Evolutionary conservation across 2,329 filamentous ascomycete genomes (phyloP), one percentile per base, ranked within the genome.

Genomic region (Aureobasidium pullulans): DNA sequence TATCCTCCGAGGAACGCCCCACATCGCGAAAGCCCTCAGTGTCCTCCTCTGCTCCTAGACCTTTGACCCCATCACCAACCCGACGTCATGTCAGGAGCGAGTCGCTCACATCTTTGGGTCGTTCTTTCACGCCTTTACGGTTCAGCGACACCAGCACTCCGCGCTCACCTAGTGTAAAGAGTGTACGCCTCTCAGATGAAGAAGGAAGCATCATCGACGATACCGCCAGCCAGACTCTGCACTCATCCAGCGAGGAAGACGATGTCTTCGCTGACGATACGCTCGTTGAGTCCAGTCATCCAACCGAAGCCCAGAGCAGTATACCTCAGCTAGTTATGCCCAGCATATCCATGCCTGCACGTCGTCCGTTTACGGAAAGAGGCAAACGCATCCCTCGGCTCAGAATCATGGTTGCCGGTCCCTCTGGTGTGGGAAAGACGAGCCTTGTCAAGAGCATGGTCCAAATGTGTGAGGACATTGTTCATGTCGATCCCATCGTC

Each of bases 321-420:
- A 68, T 75, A 42, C 87, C 88, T 28, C 92, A 97, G 72, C 81
- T 99, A n/a, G 89, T 99, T 62, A 99, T 99, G 94, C 94, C 94
- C 5, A 96, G 91, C 69, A 87, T 99, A 67, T 86, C 84, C 62
- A 94, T 99, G 83, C 93, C 94, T 3, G 88, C 84, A 62, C 85
- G 94, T 52, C 82, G 91, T 54, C 92, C 92, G 0, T 97, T 97
- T 71, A 96, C 94, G 0, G 84, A 88, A n/a, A 82, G 83, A 48
- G 94, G 94, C 15, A 93, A 88, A 75, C 81, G 81, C 36, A 82
- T 97, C 71, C 93, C 93, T 1, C 86, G 90, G 66, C 78, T 97
- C 58, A 97, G 96, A 75, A 78, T 97, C n/a, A 78, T 97, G 64
- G 79, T 97, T 59, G 88, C 90, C 54, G 94, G 94, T 32, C 83